Percentiles rank a stretch among this genome's conserved stretches.
Evolutionary conservation across 768 basidiomycete species (phyloP).

Genomic region (Xanthoconium stramineum): DNA sequence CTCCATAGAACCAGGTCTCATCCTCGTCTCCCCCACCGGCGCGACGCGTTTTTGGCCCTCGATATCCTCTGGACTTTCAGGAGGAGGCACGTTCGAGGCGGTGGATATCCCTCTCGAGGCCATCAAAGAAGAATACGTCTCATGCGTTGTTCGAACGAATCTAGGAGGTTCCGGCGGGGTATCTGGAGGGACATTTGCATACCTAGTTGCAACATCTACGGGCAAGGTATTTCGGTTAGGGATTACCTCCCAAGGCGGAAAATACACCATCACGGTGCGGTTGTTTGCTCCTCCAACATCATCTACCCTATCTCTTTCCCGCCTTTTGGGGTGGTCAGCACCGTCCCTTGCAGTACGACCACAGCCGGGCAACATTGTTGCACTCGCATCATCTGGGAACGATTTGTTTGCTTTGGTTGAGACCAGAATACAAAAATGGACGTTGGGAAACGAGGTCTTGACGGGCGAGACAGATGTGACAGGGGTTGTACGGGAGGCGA

Average conservation of each 20-base stretch:
- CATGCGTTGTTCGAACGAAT: constrained; percentile 63
- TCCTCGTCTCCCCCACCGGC: constrained; percentile 70
- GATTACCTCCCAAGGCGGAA: constrained; percentile 66
- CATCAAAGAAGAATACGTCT: constrained; percentile 55
- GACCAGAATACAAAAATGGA: constrained; percentile 67
- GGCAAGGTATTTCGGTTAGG: constrained; percentile 64
- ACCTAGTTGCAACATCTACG: constrained; percentile 62
- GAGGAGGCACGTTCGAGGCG: constrained; percentile 60
- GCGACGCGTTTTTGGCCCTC: constrained; percentile 85
- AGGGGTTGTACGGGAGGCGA: constrained; percentile 42
- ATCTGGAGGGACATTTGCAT: constrained; percentile 27
- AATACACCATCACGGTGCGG: constrained; percentile 55
- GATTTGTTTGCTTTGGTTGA: constrained; percentile 70
- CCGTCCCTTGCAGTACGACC: constrained; percentile 38
- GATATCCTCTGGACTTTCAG: constrained; percentile 78
- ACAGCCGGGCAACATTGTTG: constrained; percentile 59
- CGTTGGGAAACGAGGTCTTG: constrained; percentile 52
- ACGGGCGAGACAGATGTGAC: constrained; percentile 55
- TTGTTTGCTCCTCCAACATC: constrained; percentile 53
- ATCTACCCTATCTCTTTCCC: constrained; percentile 41
- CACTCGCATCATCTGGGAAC: constrained; percentile 52
- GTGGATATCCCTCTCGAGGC: constrained; percentile 44
- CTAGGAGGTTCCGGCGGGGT: constrained; percentile 37
- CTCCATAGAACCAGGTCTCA: constrained; percentile 73
- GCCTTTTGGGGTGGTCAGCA: constrained; percentile 42